Base-by-base conservation (phyloP, 225 moss, liverwort and hornwort genomes). In the Pleurozium schreberi region DNA sequence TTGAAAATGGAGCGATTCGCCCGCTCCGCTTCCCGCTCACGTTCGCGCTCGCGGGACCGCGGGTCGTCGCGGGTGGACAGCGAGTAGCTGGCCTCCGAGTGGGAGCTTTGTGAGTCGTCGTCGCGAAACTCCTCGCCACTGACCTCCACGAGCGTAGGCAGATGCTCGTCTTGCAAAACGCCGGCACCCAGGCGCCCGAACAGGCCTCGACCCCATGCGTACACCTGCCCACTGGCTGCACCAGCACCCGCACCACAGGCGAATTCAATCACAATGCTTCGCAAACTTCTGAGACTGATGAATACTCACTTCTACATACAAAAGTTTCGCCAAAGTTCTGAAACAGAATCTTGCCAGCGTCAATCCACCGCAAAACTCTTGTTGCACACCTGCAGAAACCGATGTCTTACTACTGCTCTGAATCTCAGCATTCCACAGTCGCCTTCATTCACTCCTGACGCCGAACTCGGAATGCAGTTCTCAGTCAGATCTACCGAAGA, bases 161-260 rank as follows among this genome's bases (percentile, higher is more conserved):
- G 65, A 81, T 79, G 88, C 89, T 94, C 94, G 80, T 95, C 94
- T 81, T 92, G 92, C 63, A 90, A 84, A 85, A 93, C 84, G 40
- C 95, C 95, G 38, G 88, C 66, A 87, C 94, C 95, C 71, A 89
- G 87, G 62, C 94, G 92, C 42, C 95, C 93, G 69, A 94, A 95
- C 57, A 92, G 87, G 20, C 95, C 95, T 68, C 94, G 91, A 68
- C 95, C 95, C 95, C 95, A 95, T 42, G 95, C 87, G 43, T 94
- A 95, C 36, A 95, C 89, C 75, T 86, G 91, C 50, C 95, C 95
- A 87, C 81, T 90, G 82, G 92, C 93, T 93, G 93, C 87, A 90
- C 70, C 61, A 67, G 11, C n/a, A 59, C 47, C 88, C 79, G 15
- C 75, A 79, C 30, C 33, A 52, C 55, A 88, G 63, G 17, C 59